Base-by-base conservation (phyloP, 2,329 filamentous ascomycete species). In the Aciculosporium take region DNA sequence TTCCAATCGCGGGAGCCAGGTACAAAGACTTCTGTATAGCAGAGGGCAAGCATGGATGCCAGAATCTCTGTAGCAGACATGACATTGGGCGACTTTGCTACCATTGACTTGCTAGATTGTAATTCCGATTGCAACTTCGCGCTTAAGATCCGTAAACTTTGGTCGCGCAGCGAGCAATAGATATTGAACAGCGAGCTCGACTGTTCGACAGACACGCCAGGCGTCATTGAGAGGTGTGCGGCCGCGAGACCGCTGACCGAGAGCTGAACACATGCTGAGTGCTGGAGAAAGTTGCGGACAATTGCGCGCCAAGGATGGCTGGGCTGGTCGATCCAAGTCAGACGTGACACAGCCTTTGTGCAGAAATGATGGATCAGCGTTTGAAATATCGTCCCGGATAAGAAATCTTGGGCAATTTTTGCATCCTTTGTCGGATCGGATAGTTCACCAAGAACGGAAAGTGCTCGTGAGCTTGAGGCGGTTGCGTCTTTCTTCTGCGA, bases 241-340 rank as follows among this genome's bases (percentile, higher is more conserved):
- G 44, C 44, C 4, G 44, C 44, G 3, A 45, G 44, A 29, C 38
- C 33, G 27, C 37, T 29, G 12, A 45, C 38, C 2, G 48, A 45
- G 5, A 51, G 43, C 5, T 44, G 46, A 13, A 51, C 40, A 15
- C 46, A 49, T 2, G 48, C 29, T 10, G 48, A 50, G 10, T 44
- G 30, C 5, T 45, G 42, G 1, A 48, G 42, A 13, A 45, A 40
- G 15, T 35, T 40, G 7, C 33, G 39, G 31, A 48, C 42, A 8
- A 41, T 46, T 9, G 44, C 33, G 27, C 49, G 44, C 49, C 48
- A 48, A 4, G 47, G 49, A 25, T 46, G 46, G 15, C 42, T 38
- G 10, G 49, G 48, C 27, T 44, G 46, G 15, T 51, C 49, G 24
- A 51, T 45, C 48, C 49, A 51, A 13, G 48, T 50, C 28, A 51